phyloP scores from a whole-genome alignment of 1,284 basidiomycete genomes.

The Porogramme epimiltina region DNA sequence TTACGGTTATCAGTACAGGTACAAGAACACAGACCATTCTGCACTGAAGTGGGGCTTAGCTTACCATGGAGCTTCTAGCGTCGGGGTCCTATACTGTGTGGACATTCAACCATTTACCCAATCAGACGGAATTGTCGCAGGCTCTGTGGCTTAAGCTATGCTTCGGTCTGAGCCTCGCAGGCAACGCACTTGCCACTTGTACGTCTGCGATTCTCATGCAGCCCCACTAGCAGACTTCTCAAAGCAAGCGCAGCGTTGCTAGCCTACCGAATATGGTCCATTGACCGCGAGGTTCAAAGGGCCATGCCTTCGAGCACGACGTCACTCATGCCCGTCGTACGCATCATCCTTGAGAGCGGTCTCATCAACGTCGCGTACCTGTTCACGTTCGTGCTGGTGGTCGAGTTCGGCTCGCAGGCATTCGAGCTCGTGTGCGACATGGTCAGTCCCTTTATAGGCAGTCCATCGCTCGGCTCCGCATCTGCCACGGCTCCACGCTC shows the following conservation, averaged over 20 bases:
- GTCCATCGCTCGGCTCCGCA: not conserved
- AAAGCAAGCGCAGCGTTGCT: not conserved
- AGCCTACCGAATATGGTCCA: slow-evolving; percentile 18
- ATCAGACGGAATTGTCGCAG: slow-evolving; percentile 6
- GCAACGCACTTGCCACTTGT: slow-evolving; percentile 22
- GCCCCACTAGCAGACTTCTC: not conserved
- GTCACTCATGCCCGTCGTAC: slow-evolving; percentile 7
- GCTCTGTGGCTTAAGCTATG: slow-evolving; percentile 13
- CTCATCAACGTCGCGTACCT: slow-evolving; percentile 21
- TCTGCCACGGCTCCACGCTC: not conserved
- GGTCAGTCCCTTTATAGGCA: not conserved
- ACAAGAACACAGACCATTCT: too few species aligned
- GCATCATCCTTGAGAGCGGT: slow-evolving; percentile 20
- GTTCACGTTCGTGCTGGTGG: slow-evolving; percentile 15
- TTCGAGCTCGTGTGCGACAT: slow-evolving; percentile 22
- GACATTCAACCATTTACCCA: slow-evolving; percentile 5
- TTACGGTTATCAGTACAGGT: slow-evolving; percentile 17
- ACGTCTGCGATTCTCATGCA: not conserved
- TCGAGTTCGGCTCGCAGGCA: slow-evolving; percentile 10
- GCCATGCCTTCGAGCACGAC: not conserved
- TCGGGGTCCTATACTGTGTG: slow-evolving; percentile 9
- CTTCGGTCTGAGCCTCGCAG: slow-evolving; percentile 18
- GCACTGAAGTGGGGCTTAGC: too few species aligned
- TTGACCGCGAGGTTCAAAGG: slow-evolving; percentile 6
- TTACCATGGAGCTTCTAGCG: not conserved